Evolutionary conservation across 441 rosid genomes (phyloP).

Genomic region (Gossypium aridum): DNA sequence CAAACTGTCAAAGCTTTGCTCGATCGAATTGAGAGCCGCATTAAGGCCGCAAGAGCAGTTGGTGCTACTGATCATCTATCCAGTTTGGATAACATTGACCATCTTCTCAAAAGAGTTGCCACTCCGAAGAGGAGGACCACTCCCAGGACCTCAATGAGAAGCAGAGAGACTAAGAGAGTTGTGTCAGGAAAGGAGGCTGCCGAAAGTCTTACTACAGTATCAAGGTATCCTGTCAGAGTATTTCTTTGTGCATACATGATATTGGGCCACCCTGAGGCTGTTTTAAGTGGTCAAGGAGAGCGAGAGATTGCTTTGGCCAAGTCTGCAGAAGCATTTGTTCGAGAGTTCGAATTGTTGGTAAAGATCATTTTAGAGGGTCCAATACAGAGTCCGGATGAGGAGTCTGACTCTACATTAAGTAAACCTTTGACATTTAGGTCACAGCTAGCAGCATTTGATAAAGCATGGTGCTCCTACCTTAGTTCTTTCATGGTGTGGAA

Average conservation of each 20-base stretch:
- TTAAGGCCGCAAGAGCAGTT: constrained; percentile 39
- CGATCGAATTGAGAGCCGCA: constrained; percentile 73
- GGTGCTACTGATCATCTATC: constrained; percentile 22
- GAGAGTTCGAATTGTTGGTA: constrained; percentile 65
- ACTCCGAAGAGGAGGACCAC: constrained; percentile 55
- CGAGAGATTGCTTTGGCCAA: constrained; percentile 65
- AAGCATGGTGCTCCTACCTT: constrained; percentile 77
- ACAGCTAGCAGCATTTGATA: constrained; percentile 76
- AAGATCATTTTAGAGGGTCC: constrained; percentile 74
- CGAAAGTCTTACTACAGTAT: constrained; percentile 30
- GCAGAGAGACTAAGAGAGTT: constrained; percentile 38
- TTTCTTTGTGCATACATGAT: constrained; percentile 92
- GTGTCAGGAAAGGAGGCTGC: constrained; percentile 25
- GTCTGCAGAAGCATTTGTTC: constrained; percentile 59
- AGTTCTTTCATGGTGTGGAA: constrained; percentile 91
- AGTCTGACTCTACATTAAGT: constrained; percentile 31
- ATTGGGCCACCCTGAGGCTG: constrained; percentile 93
- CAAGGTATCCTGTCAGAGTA: constrained; percentile 83
- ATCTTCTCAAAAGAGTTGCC: constrained; percentile 78
- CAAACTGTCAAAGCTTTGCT: constrained; percentile 57
- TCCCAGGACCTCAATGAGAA: constrained; percentile 35
- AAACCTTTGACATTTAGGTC: constrained; percentile 63
- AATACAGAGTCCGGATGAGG: constrained; percentile 42
- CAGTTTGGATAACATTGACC: constrained; percentile 65
- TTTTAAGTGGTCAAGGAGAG: constrained; percentile 78